phyloP scores from a whole-genome alignment of 1,284 basidiomycete species.

The Heterobasidion occidentale region DNA sequence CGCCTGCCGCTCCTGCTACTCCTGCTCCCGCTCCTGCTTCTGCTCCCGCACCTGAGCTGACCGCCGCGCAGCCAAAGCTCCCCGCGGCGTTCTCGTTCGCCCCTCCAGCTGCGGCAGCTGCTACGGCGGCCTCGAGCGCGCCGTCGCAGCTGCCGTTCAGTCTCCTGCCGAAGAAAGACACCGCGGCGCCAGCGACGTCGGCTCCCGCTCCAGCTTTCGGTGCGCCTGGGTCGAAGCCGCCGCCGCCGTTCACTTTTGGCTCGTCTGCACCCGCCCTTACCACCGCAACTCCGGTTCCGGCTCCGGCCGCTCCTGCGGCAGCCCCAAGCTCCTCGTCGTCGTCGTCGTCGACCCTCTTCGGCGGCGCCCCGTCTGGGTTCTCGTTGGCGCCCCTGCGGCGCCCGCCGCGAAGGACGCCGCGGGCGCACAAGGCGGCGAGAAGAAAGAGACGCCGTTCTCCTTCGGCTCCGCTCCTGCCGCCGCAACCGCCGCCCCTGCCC shows the following conservation, averaged over 20 bases:
- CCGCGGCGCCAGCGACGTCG: neutral
- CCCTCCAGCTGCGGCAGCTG: slow-evolving; percentile 10
- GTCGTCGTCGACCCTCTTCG: neutral
- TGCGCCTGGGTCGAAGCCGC: neutral
- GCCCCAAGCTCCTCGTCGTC: neutral
- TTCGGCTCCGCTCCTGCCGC: neutral
- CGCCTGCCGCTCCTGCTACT: slow-evolving; percentile 8
- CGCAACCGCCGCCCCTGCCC: neutral
- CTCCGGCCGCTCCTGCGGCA: neutral
- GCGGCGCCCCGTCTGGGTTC: neutral
- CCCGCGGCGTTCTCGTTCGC: slow-evolving; percentile 5
- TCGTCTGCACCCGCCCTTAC: slow-evolving; percentile 1
- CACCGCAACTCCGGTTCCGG: slow-evolving; percentile 5
- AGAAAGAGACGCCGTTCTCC: neutral
- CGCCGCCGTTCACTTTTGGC: slow-evolving; percentile 15
- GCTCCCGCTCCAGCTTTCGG: neutral
- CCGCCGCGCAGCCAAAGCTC: neutral
- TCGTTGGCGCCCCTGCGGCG: slow-evolving; percentile 19
- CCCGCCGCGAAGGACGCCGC: neutral
- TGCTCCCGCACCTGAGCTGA: slow-evolving; percentile 7
- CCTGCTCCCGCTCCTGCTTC: slow-evolving; percentile 11
- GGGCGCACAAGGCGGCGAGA: neutral
- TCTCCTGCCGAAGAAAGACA: slow-evolving; percentile 3
- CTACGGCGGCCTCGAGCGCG: slow-evolving; percentile 5
- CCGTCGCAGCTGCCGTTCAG: neutral